Base-by-base conservation (phyloP, 495 filamentous ascomycete genomes). In the Tirmania nivea region DNA sequence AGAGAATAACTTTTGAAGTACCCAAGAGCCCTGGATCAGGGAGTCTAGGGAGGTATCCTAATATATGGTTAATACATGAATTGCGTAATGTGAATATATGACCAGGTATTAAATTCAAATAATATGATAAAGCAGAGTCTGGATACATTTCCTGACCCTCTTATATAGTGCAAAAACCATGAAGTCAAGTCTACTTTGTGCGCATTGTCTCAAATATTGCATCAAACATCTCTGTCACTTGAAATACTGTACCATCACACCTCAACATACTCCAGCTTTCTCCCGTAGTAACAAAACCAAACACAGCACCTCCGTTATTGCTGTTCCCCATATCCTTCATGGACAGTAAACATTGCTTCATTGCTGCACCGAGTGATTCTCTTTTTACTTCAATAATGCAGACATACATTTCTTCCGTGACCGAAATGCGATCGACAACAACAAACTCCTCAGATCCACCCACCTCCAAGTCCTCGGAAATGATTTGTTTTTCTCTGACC, bases 261-360 rank as follows among this genome's bases (percentile, higher is more conserved):
- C 31, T 50, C 10, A 56, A 2, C 54, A 53, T 56, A 17, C 36
- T 36, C 55, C 49, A 55, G 10, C 21, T 51, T 31, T 54, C 48
- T 2, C 57, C 51, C 0, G 51, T 54, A n/a, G 52, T 54, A n/a
- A 57, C 20, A 21, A 58, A 58, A 17, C 56, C 56, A 49, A 51
- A 58, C 17, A 52, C 49, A 0, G 10, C 56, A 21, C n/a, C n/a
- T n/a, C 49, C 48, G 21, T 49, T 34, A 14, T 58, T 57, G 35
- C 34, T 50, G 11, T 53, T 31, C 35, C 50, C 50, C 49, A 56
- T 48, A 11, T 56, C 54, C n/a, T 53, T 58, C 49, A 56, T 14
- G 14, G 54, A 47, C 8, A 54, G 37, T 49, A 2, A 45, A 45
- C 39, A 45, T 7, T 45, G 39, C 39, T 17, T 45, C 39, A 45